Percentiles rank a stretch among this genome's conserved stretches.
phyloP scores from a whole-genome alignment of 176 grass and related monocot species.

The Oryza coarctata region DNA sequence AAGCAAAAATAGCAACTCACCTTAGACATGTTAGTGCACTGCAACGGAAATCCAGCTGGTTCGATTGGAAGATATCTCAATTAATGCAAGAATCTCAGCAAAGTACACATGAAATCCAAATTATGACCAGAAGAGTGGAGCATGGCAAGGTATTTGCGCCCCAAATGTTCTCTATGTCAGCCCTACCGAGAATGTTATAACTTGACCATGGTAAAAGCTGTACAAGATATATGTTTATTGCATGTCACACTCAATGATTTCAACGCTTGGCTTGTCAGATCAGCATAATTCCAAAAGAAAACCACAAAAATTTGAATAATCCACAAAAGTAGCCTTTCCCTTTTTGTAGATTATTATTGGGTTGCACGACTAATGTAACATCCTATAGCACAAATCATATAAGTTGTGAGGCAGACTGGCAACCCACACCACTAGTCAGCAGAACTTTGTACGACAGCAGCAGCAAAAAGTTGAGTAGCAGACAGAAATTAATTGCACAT shows the following conservation, averaged over 20 bases:
- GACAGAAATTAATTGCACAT: not conserved
- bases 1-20: conserved; percentile 30
- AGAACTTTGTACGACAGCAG: conserved; percentile 28
- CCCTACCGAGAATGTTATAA: conserved; percentile 29
- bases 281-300: conserved; percentile 34
- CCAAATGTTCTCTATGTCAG: conserved; percentile 36
- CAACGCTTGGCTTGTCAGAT: conserved; percentile 22
- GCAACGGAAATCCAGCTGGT: conserved; percentile 28
- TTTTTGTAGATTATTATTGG: conserved; percentile 38
- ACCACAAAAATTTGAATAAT: conserved; percentile 19
- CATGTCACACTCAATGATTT: conserved; percentile 27
- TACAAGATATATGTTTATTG: not conserved
- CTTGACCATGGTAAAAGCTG: conserved; percentile 22
- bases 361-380: conserved; percentile 24
- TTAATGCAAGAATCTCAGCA: conserved; percentile 22
- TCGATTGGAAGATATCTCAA: conserved; percentile 24
- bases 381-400: conserved; percentile 25
- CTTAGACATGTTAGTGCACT: not conserved
- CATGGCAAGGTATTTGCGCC: conserved; percentile 7
- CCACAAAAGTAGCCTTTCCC: conserved; percentile 16
- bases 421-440: conserved; percentile 21
- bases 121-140: conserved; percentile 14
- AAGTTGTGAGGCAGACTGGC: conserved; percentile 21
- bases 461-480: not conserved
- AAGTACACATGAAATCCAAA: conserved; percentile 1